Evolutionary conservation across 1,139 yeast genomes (phyloP), one percentile per base, ranked within the genome.

Genomic region (Saccharomyces hybrid): DNA sequence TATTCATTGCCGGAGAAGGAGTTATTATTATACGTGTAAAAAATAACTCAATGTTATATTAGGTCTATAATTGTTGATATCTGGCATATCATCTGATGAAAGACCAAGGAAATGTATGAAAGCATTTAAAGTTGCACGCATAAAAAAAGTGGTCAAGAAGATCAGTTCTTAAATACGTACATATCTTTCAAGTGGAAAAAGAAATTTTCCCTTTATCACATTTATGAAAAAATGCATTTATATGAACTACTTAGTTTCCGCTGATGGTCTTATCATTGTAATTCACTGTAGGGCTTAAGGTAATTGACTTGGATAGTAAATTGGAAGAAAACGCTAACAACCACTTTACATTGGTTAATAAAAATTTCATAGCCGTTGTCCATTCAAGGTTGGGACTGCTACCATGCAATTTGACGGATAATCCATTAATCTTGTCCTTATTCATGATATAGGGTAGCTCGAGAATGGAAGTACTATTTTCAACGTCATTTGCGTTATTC

Each of bases 341-440:
- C 75, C 76, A 74, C 54, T 73, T 74, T 3, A 66, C 61, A 53
- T 91, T 82, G 1, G 95, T 88, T 51, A 93, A 73, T 16, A 91
- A 75, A 64, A 83, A 86, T 65, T 87, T 86, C 71, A 97, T 91
- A 1, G 96, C 91, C 38, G 83, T 81, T 0, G 97, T 89, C 99
- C 99, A 93, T 58, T 86, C 89, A 48, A 83, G 81, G 65, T 85
- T 86, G 0, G 84, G 79, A 1, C 78, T 72, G 54, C 77, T 75
- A 9, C 88, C 79, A 2, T 89, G 82, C 1, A 89, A 79, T 53
- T 85, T 75, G 14, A 93, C 86, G 56, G 89, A 82, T 57, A 82
- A 80, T 0, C 88, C 91, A 1, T 96, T 96, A 50, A 93, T 86
- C 53, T 79, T 77, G 60, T 87, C 97, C 27, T 78, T 77, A 3